phyloP scores from a whole-genome alignment of 805 yeast species.

The Kuraishia molischiana region DNA sequence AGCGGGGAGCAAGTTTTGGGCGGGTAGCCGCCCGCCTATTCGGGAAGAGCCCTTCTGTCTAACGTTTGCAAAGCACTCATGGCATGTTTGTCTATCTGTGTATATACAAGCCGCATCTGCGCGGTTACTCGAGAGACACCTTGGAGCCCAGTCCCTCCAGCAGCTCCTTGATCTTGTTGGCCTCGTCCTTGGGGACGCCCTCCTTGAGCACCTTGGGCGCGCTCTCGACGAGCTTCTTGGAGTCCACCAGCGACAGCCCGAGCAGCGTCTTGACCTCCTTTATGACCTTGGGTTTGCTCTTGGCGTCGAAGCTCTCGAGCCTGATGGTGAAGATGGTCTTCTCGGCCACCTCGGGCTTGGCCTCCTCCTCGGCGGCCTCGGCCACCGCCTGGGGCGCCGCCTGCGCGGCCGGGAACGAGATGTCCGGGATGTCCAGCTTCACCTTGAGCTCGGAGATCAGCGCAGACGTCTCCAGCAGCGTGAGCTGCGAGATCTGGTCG shows the following conservation, averaged over 20 bases:
- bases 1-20: no score
- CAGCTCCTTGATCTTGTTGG: constrained; percentile 89
- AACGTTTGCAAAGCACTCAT: no score
- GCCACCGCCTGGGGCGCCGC: constrained; percentile 58
- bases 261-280: constrained; percentile 91
- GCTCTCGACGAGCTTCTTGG: constrained; percentile 94
- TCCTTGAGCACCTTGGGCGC: constrained; percentile 97
- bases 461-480: constrained; percentile 88
- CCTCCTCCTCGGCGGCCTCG: constrained; percentile 43
- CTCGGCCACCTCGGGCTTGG: constrained; percentile 25
- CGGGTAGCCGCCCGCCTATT: no score
- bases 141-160: constrained; percentile 95
- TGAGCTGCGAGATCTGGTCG: constrained; percentile 80
- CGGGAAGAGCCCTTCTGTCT: no score
- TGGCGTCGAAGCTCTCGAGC: constrained; percentile 44
- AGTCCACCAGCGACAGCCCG: constrained; percentile 90
- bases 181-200: constrained; percentile 92
- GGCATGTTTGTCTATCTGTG: neutral
- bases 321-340: constrained; percentile 33
- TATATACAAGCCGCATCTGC: neutral
- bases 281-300: constrained; percentile 93
- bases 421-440: constrained; percentile 88
- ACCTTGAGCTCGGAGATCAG: constrained; percentile 72
- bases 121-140: constrained; percentile 68
- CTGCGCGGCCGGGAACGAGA: constrained; percentile 68